Conservation (phyloP, 1,284 basidiomycete genomes). For the Volvariella surrecta region DNA sequence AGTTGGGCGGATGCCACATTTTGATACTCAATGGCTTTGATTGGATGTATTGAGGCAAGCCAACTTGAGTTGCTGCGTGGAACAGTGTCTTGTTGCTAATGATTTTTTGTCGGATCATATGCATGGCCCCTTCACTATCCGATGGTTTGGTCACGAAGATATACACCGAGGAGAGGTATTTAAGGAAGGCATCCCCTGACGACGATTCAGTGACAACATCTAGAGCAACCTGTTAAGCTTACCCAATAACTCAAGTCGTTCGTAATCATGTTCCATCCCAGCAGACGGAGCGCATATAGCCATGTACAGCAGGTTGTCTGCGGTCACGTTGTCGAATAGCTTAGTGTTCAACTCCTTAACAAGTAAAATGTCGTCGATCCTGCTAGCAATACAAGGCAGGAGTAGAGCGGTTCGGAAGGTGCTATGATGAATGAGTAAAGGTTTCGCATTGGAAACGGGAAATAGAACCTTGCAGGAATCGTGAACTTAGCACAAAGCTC, state of each 20-base stretch:
- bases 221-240: slow-evolving; percentile 10
- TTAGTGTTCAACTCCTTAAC: slow-evolving; percentile 70
- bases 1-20: slow-evolving; percentile 53
- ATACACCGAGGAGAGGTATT: slow-evolving; percentile 67
- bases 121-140: slow-evolving; percentile 54
- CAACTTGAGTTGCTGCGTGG: slow-evolving; percentile 42
- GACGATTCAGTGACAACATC: slow-evolving; percentile 9
- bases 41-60: slow-evolving; percentile 62
- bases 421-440: slow-evolving; percentile 24
- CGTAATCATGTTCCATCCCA: slow-evolving; percentile 63
- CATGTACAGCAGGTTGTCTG: slow-evolving; percentile 48
- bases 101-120: slow-evolving; percentile 52
- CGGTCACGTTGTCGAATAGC: slow-evolving; percentile 52
- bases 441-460: slow-evolving; percentile 1
- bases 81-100: slow-evolving; percentile 67
- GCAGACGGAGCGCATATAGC: slow-evolving; percentile 65
- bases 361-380: slow-evolving; percentile 63
- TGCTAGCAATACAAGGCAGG: slow-evolving; percentile 61
- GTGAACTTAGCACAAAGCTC: slow-evolving; percentile 66
- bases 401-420: slow-evolving; percentile 56
- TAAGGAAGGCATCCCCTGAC: slow-evolving; percentile 73
- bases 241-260: slow-evolving; percentile 77
- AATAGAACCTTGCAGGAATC: slow-evolving; percentile 59
- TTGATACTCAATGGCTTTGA: slow-evolving; percentile 61
- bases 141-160: slow-evolving; percentile 61